These are phyloP conservation scores for Wickerhamomyces sp. DNA, from an alignment of 1,139 yeast genomes.

Conservation along the genomic window DNA sequence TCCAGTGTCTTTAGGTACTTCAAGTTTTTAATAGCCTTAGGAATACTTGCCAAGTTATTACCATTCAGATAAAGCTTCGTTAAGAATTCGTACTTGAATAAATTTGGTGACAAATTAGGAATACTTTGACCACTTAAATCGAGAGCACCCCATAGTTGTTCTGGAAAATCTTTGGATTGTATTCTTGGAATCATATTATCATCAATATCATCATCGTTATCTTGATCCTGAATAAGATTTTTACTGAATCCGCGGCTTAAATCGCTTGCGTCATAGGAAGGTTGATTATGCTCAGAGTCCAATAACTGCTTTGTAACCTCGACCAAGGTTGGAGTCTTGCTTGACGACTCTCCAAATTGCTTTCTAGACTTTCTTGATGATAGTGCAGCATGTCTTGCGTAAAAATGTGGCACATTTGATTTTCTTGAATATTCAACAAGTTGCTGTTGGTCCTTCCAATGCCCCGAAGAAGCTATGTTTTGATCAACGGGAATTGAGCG, in stretches of 20 bases:
- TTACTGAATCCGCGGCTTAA: constrained; percentile 34
- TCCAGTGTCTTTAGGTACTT: constrained; percentile 79
- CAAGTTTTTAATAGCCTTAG: constrained; percentile 65
- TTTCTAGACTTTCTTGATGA: constrained; percentile 57
- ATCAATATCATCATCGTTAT: constrained; percentile 58
- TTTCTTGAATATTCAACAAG: constrained; percentile 75
- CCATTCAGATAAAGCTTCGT: constrained; percentile 87
- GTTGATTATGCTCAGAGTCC: constrained; percentile 41
- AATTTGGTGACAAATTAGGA: constrained; percentile 59
- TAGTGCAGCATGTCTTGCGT: constrained; percentile 90
- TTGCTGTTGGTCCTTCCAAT: constrained; percentile 88
- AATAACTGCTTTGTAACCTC: constrained; percentile 54
- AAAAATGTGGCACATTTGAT: constrained; percentile 73
- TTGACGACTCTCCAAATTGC: constrained; percentile 23
- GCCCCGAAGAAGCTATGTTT: constrained; percentile 42
- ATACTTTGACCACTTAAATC: constrained; percentile 92
- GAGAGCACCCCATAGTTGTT: constrained; percentile 91
- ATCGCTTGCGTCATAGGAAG: constrained; percentile 23
- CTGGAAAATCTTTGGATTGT: constrained; percentile 52
- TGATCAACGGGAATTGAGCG: constrained; percentile 45
- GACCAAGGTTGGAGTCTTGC: constrained; percentile 42
- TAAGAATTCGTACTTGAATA: constrained; percentile 79
- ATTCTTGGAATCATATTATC: constrained; percentile 75
- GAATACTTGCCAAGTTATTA: constrained; percentile 67
- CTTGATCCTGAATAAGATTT: constrained; percentile 45